Base-by-base conservation (phyloP, 192 early-diverging fungal genomes). In the Backusella psychrophila region DNA sequence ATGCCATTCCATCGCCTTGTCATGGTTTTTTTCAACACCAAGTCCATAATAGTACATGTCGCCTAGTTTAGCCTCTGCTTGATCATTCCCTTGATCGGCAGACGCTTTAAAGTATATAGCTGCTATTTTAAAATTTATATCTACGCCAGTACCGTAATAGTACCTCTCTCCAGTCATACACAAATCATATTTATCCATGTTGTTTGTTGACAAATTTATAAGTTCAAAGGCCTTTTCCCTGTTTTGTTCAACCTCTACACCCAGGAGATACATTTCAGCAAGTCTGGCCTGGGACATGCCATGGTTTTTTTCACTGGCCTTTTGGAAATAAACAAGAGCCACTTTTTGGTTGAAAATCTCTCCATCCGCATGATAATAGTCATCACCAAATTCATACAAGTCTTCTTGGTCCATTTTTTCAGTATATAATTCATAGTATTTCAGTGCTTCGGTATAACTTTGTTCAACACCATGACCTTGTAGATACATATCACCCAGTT, bases 351-450 rank as follows among this genome's bases (percentile, higher is more conserved):
- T 56, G 2, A 56, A 56, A 2, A 56, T 56, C 8, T 56, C 52
- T n/a, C 52, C 52, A 1, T 21, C n/a, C 7, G 8, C 21, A 56
- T 88, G 81, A 23, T 81, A 83, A 74, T 87, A 90, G 29, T 87
- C 88, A 53, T 86, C 85, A 1, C 88, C 89, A 94, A 92, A 35
- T 21, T 92, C 93, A 74, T 38, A 9, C 73, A 92, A 89, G 3
- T 91, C 94, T 9, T 91, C 79, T 4, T 91, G 87, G 74, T 93
- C 90, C 15, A 92, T 93, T 38, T 85, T 83, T 59, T 83, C 75
- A 11, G 94, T 93, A 33, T 86, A 79, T 29, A 80, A 75, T 38
- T 83, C 70, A 76, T 88, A 95, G 90, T 87, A 94, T 68, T 83
- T 80, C 67, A 87, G 77, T 17, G 88, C 89, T 72, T 83, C 71